phyloP scores from a whole-genome alignment of 768 basidiomycete genomes.

The Phlegmacium glaucopus region DNA sequence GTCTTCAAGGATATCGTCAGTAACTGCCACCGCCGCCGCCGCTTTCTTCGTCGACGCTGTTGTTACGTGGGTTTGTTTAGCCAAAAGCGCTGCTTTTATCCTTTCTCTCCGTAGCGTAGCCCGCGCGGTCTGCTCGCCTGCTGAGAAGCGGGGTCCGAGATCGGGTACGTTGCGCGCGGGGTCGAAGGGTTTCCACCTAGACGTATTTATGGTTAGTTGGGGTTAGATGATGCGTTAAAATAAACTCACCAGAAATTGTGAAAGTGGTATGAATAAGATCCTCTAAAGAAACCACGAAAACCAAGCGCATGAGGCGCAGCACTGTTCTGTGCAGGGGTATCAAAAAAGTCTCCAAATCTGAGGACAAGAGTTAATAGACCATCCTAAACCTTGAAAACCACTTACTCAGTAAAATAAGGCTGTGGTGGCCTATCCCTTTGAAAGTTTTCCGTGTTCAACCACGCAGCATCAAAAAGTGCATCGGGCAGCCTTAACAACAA shows the following conservation, averaged over 20 bases:
- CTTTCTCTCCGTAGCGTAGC: conserved; percentile 31
- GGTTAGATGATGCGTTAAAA: background rate
- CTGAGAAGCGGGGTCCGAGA: conserved; percentile 72
- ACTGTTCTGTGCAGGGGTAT: conserved; percentile 62
- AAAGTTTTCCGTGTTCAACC: conserved; percentile 88
- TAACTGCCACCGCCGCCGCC: background rate
- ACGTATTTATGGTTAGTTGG: background rate
- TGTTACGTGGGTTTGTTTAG: conserved; percentile 13
- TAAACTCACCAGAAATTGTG: conserved; percentile 81
- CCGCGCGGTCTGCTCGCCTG: conserved; percentile 69
- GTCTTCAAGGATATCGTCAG: conserved; percentile 3
- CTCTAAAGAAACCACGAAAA: conserved; percentile 89
- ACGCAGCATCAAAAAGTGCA: conserved; percentile 91
- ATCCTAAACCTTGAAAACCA: conserved; percentile 7
- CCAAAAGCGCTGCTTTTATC: conserved; percentile 13
- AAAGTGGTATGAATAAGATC: conserved; percentile 92
- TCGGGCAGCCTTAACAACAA: conserved; percentile 82
- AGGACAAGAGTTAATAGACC: conserved; percentile 1
- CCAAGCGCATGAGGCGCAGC: conserved; percentile 83
- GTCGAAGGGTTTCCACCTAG: conserved; percentile 94
- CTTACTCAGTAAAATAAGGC: conserved; percentile 84
- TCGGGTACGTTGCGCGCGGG: conserved; percentile 87
- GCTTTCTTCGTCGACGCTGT: conserved; percentile 10
- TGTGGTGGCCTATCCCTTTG: conserved; percentile 90
- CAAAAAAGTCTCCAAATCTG: conserved; percentile 84